A percentile compares a stretch with the other conserved stretches of the same genome.
phyloP scores from a whole-genome alignment of 345 rosid species.

The Pistacia atlantica region DNA sequence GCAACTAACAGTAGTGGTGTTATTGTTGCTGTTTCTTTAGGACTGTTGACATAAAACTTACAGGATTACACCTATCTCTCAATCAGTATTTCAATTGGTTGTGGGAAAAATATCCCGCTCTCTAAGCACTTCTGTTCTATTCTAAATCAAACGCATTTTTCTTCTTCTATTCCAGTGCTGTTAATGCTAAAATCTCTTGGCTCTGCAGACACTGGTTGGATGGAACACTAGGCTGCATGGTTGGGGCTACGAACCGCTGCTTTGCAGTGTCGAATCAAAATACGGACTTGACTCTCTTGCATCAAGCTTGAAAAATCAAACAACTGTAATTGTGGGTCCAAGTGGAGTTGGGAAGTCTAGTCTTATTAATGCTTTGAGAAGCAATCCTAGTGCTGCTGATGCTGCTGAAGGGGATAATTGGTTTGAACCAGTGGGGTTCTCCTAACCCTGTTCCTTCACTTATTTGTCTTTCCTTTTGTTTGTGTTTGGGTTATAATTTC shows the following conservation, averaged over 20 bases:
- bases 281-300: conserved; percentile 68
- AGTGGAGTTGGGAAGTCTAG: conserved; percentile 99
- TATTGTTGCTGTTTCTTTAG: no score
- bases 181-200: conserved; percentile 3
- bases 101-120: not conserved
- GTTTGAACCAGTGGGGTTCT: conserved; percentile 71
- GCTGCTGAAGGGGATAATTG: conserved; percentile 50
- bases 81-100: not conserved
- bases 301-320: conserved; percentile 62
- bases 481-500: not conserved
- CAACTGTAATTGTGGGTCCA: conserved; percentile 94
- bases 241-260: conserved; percentile 85
- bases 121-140: not conserved
- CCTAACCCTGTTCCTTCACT: conserved; percentile 6
- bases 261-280: conserved; percentile 79
- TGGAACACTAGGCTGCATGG: conserved; percentile 68
- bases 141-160: not conserved
- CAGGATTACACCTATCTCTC: not conserved
- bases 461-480: not conserved
- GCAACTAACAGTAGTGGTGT: not conserved
- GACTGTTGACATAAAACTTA: not conserved
- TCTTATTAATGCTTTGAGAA: conserved; percentile 75
- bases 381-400: conserved; percentile 36
- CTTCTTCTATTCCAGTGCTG: not conserved
- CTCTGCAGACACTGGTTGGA: conserved; percentile 51